Percentiles rank a stretch among this genome's conserved stretches.
phyloP scores from a whole-genome alignment of 305 asterid species.

The Stenogyne calaminthoides region DNA sequence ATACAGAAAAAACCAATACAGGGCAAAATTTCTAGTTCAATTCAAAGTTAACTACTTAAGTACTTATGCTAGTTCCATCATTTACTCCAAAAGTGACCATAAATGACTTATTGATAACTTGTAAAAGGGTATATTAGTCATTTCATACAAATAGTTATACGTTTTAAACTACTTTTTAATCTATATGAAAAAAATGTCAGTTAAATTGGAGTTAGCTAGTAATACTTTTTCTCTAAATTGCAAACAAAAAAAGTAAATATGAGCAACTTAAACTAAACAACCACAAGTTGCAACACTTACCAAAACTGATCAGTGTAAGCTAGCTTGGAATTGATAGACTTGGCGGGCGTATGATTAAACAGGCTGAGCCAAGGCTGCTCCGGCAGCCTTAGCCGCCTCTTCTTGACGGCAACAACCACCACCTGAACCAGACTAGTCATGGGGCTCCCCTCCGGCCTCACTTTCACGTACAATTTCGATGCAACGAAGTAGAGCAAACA shows the following conservation, averaged over 20 bases:
- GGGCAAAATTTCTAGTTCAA: background rate
- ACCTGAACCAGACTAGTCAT: constrained; percentile 49
- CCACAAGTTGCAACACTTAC: constrained; percentile 28
- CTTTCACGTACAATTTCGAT: constrained; percentile 42
- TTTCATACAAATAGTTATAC: no score
- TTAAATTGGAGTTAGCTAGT: no score
- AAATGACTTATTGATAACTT: no score
- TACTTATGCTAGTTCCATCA: background rate
- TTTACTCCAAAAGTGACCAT: no score
- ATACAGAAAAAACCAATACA: background rate
- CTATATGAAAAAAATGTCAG: no score
- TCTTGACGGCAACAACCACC: constrained; percentile 50
- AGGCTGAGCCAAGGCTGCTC: constrained; percentile 34
- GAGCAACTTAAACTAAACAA: background rate
- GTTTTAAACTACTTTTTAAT: no score
- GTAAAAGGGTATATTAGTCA: no score
- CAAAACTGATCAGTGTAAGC: constrained; percentile 49
- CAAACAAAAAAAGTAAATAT: background rate
- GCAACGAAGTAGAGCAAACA: constrained; percentile 49
- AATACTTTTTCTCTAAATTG: no score
- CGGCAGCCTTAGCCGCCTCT: constrained; percentile 47
- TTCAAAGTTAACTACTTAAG: background rate
- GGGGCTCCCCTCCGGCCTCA: constrained; percentile 65
- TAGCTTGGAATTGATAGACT: constrained; percentile 46
- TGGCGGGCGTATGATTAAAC: constrained; percentile 33